A percentile compares a stretch with the other conserved stretches of the same genome.
These are phyloP conservation scores for Mycena sanguinolenta DNA, from an alignment of 768 basidiomycete genomes.

Conservation along the genomic window DNA sequence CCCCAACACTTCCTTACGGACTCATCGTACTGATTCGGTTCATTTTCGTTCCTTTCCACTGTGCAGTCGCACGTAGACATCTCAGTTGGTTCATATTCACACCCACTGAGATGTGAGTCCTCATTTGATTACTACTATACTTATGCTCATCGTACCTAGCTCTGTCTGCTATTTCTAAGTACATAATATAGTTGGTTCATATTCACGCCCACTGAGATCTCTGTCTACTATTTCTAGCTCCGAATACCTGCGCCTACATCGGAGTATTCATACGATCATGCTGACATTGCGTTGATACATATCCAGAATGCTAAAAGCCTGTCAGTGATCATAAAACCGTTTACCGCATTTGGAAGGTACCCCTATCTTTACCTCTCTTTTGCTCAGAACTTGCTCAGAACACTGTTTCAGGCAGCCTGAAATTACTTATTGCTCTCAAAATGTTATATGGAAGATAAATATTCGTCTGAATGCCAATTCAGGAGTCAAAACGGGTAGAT, in stretches of 20 bases:
- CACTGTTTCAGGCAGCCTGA: not conserved
- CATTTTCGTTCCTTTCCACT: too few relatives aligned
- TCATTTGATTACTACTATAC: too few relatives aligned
- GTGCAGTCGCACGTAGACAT: too few relatives aligned
- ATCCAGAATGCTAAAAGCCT: constrained; percentile 16
- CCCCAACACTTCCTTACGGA: too few relatives aligned
- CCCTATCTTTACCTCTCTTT: not conserved
- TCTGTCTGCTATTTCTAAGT: too few relatives aligned
- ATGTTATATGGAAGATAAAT: not conserved
- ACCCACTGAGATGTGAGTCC: too few relatives aligned
- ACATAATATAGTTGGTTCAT: too few relatives aligned
- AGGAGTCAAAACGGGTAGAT: not conserved
- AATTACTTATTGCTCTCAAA: not conserved
- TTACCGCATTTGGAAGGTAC: not conserved
- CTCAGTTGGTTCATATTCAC: too few relatives aligned
- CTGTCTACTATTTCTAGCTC: too few relatives aligned
- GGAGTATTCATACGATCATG: constrained; percentile 14
- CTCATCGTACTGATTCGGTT: too few relatives aligned
- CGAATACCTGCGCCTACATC: too few relatives aligned
- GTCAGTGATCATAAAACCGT: not conserved
- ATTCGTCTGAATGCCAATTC: not conserved
- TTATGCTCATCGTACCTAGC: too few relatives aligned
- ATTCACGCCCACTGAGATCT: constrained; percentile 10
- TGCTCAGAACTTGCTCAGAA: not conserved
- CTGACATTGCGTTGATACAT: constrained; percentile 19